Conservation (phyloP, 371 early-diverging fungal genomes). For the Syncephalis plumigaleata region DNA sequence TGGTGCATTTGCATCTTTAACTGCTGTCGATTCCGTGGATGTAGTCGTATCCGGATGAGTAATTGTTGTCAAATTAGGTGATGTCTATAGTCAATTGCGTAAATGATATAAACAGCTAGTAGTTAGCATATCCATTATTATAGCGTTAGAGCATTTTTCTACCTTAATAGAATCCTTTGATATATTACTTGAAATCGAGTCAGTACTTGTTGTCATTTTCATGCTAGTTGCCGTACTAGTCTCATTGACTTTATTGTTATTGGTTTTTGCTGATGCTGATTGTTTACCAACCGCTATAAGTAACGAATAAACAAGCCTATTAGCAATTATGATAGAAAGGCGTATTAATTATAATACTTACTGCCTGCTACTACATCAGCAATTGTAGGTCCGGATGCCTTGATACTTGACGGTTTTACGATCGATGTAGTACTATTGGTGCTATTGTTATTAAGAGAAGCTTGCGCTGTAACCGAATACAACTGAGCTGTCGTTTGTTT, state of each 20-base stretch:
- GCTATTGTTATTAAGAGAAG: conserved; percentile 3
- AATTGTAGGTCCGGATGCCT: neutral
- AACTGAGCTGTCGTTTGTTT: conserved; percentile 11
- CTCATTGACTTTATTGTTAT: no score
- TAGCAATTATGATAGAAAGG: neutral
- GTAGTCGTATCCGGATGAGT: no score
- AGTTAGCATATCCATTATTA: no score
- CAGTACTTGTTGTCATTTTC: no score
- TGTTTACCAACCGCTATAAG: neutral
- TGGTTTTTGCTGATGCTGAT: neutral
- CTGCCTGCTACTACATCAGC: conserved; percentile 1
- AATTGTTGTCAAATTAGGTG: no score
- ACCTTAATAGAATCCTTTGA: no score
- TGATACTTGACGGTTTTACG: conserved; percentile 8
- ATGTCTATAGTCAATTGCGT: no score
- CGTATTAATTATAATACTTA: neutral
- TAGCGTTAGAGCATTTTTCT: no score
- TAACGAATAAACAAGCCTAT: neutral
- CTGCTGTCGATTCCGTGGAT: no score
- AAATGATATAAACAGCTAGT: no score
- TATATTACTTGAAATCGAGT: no score
- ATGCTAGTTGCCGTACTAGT: no score
- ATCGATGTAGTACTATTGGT: conserved; percentile 8
- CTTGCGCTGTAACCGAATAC: conserved; percentile 5
- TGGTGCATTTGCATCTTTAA: conserved; percentile 7